Evolutionary conservation across 2,329 filamentous ascomycete genomes (phyloP).

Genomic region (Phaeoacremonium minimum): DNA sequence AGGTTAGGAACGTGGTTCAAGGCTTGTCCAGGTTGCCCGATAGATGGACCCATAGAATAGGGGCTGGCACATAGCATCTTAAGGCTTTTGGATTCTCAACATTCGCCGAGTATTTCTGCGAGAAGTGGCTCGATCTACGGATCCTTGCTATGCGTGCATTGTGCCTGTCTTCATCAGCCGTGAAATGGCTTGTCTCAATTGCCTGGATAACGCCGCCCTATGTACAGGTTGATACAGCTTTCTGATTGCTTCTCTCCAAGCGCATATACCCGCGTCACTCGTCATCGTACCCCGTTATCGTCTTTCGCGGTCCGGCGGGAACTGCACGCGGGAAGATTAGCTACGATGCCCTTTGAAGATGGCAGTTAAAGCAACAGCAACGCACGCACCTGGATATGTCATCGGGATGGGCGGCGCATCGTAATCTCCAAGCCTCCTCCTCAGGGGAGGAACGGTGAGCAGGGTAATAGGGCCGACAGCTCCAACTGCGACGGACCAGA

Average conservation of each 20-base stretch:
- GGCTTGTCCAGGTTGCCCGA: no score
- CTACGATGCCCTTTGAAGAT: background rate
- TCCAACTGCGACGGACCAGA: constrained; percentile 80
- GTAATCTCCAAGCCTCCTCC: constrained; percentile 69
- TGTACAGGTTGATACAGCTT: constrained; percentile 13
- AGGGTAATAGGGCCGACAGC: constrained; percentile 67
- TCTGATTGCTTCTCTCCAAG: background rate
- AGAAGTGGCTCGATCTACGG: no score
- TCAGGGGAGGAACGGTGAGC: constrained; percentile 68
- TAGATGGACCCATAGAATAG: no score
- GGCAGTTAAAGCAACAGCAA: background rate
- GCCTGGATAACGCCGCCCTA: constrained; percentile 14
- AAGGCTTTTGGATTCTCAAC: no score
- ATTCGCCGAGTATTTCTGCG: no score
- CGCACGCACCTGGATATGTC: constrained; percentile 85
- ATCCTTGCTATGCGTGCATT: no score
- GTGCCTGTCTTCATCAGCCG: no score
- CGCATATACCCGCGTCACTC: constrained; percentile 20
- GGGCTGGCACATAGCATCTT: no score
- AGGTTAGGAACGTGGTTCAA: no score
- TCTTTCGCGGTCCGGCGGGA: constrained; percentile 54
- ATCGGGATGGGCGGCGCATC: constrained; percentile 70
- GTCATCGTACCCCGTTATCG: constrained; percentile 58
- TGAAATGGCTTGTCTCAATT: background rate
- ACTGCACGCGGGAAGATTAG: constrained; percentile 32